A percentile compares a stretch with the other conserved stretches of the same genome.
phyloP scores from a whole-genome alignment of 1,139 yeast genomes.

The Tardiomyces blankii region DNA sequence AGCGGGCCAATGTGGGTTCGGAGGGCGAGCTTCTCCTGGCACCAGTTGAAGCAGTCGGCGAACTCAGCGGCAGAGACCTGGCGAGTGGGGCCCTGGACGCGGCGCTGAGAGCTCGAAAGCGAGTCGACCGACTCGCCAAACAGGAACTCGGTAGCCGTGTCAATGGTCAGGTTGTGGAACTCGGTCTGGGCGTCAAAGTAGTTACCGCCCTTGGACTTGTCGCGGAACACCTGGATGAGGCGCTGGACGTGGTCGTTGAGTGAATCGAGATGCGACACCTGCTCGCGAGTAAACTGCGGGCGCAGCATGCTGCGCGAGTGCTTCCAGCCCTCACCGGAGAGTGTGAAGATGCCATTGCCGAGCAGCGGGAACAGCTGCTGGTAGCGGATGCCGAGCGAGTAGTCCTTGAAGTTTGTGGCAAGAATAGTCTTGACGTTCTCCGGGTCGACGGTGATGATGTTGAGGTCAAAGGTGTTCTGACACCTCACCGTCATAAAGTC shows the following conservation, averaged over 20 bases:
- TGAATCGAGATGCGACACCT: constrained; percentile 37
- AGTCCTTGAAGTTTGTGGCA: constrained; percentile 36
- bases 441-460: constrained; percentile 36
- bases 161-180: constrained; percentile 41
- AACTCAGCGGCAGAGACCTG: constrained; percentile 24
- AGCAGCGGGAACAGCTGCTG: constrained; percentile 32
- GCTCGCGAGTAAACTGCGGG: constrained; percentile 47
- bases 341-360: constrained; percentile 48
- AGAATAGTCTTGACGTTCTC: constrained; percentile 28
- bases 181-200: constrained; percentile 37
- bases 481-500: neutral
- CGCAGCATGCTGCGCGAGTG: constrained; percentile 46
- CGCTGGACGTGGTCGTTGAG: constrained; percentile 38
- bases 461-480: neutral
- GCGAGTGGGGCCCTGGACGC: constrained; percentile 10
- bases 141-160: constrained; percentile 45
- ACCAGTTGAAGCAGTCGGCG: constrained; percentile 35
- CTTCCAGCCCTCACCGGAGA: constrained; percentile 46
- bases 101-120: constrained; percentile 6
- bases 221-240: constrained; percentile 24
- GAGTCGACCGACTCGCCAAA: constrained; percentile 29
- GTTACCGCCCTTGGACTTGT: constrained; percentile 13
- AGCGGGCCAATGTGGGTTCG: constrained; percentile 30
- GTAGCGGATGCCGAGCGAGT: constrained; percentile 40
- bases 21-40: constrained; percentile 30